phyloP scores from a whole-genome alignment of 139 green algal species.

The Picochlorum sp. region DNA sequence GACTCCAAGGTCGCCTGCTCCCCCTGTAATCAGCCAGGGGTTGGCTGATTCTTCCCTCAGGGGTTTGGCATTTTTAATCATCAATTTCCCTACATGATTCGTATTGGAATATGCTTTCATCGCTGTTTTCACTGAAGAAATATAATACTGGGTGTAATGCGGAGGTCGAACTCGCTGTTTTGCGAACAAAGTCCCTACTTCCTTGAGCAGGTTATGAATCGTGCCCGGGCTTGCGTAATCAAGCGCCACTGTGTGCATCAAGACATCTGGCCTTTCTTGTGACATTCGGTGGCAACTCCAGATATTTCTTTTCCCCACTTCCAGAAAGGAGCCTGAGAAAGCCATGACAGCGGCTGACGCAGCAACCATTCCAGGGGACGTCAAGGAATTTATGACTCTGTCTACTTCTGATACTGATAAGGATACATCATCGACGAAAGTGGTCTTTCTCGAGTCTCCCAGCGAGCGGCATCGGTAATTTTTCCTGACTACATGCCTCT shows the following conservation, averaged over 20 bases:
- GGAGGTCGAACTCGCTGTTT: slow-evolving; percentile 32
- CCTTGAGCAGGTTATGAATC: slow-evolving; percentile 24
- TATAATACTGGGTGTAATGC: slow-evolving; percentile 21
- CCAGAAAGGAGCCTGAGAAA: slow-evolving; percentile 44
- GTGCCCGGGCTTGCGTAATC: slow-evolving; percentile 60
- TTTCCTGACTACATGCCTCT: too few relatives aligned
- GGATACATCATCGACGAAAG: not conserved
- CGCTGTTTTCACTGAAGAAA: slow-evolving; percentile 34
- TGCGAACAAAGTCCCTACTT: slow-evolving; percentile 27
- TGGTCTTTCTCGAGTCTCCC: too few relatives aligned
- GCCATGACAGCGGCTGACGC: slow-evolving; percentile 45
- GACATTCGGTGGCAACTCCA: slow-evolving; percentile 41
- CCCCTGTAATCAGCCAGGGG: not conserved
- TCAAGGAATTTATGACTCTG: slow-evolving; percentile 60
- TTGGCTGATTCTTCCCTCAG: not conserved
- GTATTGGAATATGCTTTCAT: slow-evolving; percentile 68
- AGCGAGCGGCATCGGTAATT: too few relatives aligned
- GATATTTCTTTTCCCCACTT: slow-evolving; percentile 84
- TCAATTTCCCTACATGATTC: slow-evolving; percentile 71
- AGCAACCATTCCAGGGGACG: slow-evolving; percentile 62
- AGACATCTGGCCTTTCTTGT: slow-evolving; percentile 65
- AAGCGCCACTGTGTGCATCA: slow-evolving; percentile 59
- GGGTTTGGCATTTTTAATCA: slow-evolving; percentile 22
- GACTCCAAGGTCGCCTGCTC: slow-evolving; percentile 26
- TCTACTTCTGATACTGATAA: slow-evolving; percentile 28